Evolutionary conservation across 495 filamentous ascomycete genomes (phyloP).

Genomic region (Cercophora newfieldiana): DNA sequence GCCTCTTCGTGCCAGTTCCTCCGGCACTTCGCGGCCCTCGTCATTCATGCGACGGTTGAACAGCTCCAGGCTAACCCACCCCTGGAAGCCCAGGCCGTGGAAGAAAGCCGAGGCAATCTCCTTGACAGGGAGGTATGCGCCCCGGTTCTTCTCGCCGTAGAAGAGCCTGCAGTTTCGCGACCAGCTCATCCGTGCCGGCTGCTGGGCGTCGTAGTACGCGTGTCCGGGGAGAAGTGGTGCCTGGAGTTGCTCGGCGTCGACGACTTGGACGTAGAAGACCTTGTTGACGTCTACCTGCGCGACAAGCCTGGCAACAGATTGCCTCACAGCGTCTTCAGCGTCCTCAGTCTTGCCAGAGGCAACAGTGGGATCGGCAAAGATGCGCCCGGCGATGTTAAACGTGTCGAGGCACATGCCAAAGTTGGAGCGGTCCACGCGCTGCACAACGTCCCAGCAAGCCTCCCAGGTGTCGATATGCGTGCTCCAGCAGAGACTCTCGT

Average conservation of each 20-base stretch:
- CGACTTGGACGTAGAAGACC: slow-evolving; percentile 79
- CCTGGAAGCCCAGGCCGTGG: slow-evolving; percentile 63
- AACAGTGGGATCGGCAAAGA: slow-evolving; percentile 69
- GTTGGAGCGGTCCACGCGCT: slow-evolving; percentile 64
- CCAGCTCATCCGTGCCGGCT: slow-evolving; percentile 77
- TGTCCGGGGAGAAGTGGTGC: slow-evolving; percentile 63
- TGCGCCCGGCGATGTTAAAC: slow-evolving; percentile 74
- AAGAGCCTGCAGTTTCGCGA: slow-evolving; percentile 75
- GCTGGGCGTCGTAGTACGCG: slow-evolving; percentile 60
- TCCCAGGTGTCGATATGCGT: slow-evolving; percentile 74
- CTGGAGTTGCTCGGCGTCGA: slow-evolving; percentile 67
- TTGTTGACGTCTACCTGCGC: slow-evolving; percentile 61
- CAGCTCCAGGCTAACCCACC: slow-evolving; percentile 79
- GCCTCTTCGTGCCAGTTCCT: slow-evolving; percentile 64
- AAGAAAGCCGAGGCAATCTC: slow-evolving; percentile 64
- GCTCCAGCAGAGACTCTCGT: slow-evolving; percentile 76
- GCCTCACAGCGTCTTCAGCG: slow-evolving; percentile 58
- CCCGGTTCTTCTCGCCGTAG: slow-evolving; percentile 67
- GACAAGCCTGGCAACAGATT: slow-evolving; percentile 59
- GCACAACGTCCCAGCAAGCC: slow-evolving; percentile 66
- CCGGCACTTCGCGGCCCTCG: slow-evolving; percentile 50
- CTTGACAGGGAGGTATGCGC: slow-evolving; percentile 71
- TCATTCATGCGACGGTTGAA: slow-evolving; percentile 68
- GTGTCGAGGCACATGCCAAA: slow-evolving; percentile 80
- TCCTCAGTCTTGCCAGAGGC: slow-evolving; percentile 54